These are phyloP conservation scores for Monosporascus sp. DNA, from an alignment of 2,329 filamentous ascomycete species.

Conservation along the genomic window DNA sequence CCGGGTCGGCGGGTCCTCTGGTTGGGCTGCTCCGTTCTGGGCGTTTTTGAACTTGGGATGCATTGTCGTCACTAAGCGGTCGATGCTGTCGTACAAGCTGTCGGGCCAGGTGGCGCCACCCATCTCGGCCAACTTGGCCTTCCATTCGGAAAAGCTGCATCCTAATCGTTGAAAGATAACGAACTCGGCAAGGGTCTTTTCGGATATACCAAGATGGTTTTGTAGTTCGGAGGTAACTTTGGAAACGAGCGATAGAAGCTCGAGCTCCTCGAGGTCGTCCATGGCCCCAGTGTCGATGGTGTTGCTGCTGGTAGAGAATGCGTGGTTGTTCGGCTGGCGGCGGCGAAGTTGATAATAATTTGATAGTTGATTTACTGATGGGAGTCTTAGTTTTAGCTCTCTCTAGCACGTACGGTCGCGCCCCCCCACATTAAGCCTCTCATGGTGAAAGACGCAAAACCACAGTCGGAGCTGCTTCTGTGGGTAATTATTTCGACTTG, in stretches of 20 bases:
- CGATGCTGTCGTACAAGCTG: constrained; percentile 85
- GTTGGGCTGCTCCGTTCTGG: constrained; percentile 28
- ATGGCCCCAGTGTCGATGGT: constrained; percentile 39
- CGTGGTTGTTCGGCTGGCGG: background rate
- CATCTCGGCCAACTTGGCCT: constrained; percentile 66
- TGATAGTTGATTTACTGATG: background rate
- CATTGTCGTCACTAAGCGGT: constrained; percentile 81
- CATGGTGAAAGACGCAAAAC: background rate
- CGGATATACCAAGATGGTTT: constrained; percentile 85
- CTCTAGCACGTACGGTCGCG: background rate
- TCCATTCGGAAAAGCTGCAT: constrained; percentile 70
- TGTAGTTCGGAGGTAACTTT: constrained; percentile 92
- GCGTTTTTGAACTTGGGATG: constrained; percentile 80
- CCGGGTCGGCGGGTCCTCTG: constrained; percentile 34
- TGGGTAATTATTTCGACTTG: background rate
- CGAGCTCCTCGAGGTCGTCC: constrained; percentile 88
- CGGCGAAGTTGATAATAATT: background rate
- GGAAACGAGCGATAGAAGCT: constrained; percentile 88
- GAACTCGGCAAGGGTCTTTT: constrained; percentile 95
- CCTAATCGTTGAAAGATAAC: constrained; percentile 85
- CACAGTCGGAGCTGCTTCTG: background rate
- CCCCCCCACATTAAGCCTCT: background rate
- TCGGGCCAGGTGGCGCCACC: constrained; percentile 76
- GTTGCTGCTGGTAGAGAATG: background rate
- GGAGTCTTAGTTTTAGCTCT: background rate